Evolutionary conservation across 2,329 filamentous ascomycete genomes (phyloP).

Genomic region (Cadophora sp.): DNA sequence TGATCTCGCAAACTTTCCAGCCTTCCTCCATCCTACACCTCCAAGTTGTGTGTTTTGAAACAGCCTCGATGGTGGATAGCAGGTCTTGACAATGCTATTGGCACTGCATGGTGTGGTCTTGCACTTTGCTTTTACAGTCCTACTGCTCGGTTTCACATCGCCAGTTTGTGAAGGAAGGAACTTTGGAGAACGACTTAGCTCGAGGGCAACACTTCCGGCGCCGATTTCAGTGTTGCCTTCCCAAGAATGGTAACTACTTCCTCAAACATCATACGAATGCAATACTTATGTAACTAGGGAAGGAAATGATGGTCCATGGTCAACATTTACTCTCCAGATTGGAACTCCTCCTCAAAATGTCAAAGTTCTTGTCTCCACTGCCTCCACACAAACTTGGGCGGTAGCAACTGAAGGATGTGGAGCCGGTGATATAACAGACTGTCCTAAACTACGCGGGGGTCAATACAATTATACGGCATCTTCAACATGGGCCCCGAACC

Average conservation of each 20-base stretch:
- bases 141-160: neutral
- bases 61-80: conserved; percentile 8
- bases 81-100: conserved; percentile 15
- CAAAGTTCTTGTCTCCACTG: conserved; percentile 67
- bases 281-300: conserved; percentile 48
- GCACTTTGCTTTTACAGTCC: neutral
- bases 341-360: conserved; percentile 59
- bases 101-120: neutral
- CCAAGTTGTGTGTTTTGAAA: neutral
- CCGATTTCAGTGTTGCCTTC: conserved; percentile 30
- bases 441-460: conserved; percentile 63
- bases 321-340: conserved; percentile 65
- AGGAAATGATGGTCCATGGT: conserved; percentile 74
- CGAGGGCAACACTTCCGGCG: conserved; percentile 19
- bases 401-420: conserved; percentile 62
- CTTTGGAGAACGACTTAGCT: neutral
- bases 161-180: neutral
- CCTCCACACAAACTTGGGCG: conserved; percentile 73
- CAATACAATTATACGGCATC: conserved; percentile 62
- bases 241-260: conserved; percentile 30
- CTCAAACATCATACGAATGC: neutral
- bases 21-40: conserved; percentile 2
- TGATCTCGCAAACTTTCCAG: neutral
- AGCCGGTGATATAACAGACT: conserved; percentile 48
- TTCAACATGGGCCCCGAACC: conserved; percentile 55